phyloP scores from a whole-genome alignment of 306 rosid species.

The Quercus glauca region DNA sequence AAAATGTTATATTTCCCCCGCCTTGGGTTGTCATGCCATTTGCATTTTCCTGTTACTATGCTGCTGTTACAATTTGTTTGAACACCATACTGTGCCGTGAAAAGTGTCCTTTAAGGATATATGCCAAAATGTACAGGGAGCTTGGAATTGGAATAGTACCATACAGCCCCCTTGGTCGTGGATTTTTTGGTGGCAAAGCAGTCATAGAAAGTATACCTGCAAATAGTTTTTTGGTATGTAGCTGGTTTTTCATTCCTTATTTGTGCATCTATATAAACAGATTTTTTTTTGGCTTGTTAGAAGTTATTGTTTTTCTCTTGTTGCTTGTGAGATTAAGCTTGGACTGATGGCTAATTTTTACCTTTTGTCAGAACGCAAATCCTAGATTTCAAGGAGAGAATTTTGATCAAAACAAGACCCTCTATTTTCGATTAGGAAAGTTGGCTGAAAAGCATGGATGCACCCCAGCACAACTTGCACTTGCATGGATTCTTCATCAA shows the following conservation, averaged over 20 bases:
- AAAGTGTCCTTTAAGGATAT: not conserved
- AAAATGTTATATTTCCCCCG: not conserved
- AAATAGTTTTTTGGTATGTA: constrained; percentile 22
- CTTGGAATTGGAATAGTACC: constrained; percentile 42
- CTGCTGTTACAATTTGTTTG: not conserved
- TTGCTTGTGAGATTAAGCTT: not conserved
- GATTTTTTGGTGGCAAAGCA: constrained; percentile 38
- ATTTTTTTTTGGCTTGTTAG: not conserved
- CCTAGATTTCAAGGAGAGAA: constrained; percentile 66
- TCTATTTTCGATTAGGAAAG: constrained; percentile 38
- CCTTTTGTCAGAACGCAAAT: constrained; percentile 34
- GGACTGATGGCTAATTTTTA: not conserved
- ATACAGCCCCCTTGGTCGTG: constrained; percentile 40
- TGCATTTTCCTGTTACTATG: not conserved
- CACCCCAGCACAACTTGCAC: constrained; percentile 59
- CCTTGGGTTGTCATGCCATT: not conserved
- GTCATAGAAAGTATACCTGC: constrained; percentile 20
- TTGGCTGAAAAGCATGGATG: constrained; percentile 56
- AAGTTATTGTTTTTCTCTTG: not conserved
- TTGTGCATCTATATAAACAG: not conserved
- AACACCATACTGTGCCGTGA: not conserved
- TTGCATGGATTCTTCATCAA: constrained; percentile 65
- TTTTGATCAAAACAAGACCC: constrained; percentile 53
- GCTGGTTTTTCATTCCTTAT: not conserved
- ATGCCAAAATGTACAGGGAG: constrained; percentile 13